Evolutionary conservation across 2,329 filamentous ascomycete genomes (phyloP), one percentile per base, ranked within the genome.

Genomic region (Pseudopyricularia cyperi): DNA sequence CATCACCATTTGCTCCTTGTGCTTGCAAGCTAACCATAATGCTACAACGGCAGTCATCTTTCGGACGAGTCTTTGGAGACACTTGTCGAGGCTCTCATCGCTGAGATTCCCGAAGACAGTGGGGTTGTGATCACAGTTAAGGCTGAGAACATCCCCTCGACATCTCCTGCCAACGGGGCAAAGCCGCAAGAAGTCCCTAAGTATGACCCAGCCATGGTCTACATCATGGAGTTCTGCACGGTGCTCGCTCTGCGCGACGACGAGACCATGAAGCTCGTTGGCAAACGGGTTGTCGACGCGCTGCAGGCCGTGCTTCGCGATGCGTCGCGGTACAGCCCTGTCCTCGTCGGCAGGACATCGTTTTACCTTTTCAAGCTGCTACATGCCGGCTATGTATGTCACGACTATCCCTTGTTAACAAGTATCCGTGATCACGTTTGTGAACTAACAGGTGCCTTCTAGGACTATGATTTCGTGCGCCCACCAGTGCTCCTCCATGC

Each of bases 401-500:
- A n/a, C 24, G 12, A 9, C 28, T 30, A 15, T 44, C 48, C 33
- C 17, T 46, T 19, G 30, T n/a, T 39, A 17, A 11, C 15, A 3
- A 7, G 30, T n/a, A 14, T 14, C 17, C 32, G 7, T n/a, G 2
- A 3, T 39, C 9, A 5, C 9, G 3, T n/a, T 14, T 48, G n/a
- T 33, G 15, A 30, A 30, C 57, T 59, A 28, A 11, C 46, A 39
- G 44, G 48, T 51, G 56, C 44, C 9, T 34, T 12, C 2, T 58
- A 90, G 85, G 86, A 95, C 58, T 81, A 91, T 61, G 87, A 94
- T 60, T 95, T 93, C 65, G 83, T 96, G 61, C 87, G 93, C 53
- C 87, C 90, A 1, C 93, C 93, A 1, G 87, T 97, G 50, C 79
- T 97, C 7, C 77, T 98, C 12, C 93, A 98, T 65, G 85, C 85